Percentiles rank a stretch among this genome's conserved stretches.
Conservation (phyloP, 2,329 filamentous ascomycete species). For the Nemania sp. region DNA sequence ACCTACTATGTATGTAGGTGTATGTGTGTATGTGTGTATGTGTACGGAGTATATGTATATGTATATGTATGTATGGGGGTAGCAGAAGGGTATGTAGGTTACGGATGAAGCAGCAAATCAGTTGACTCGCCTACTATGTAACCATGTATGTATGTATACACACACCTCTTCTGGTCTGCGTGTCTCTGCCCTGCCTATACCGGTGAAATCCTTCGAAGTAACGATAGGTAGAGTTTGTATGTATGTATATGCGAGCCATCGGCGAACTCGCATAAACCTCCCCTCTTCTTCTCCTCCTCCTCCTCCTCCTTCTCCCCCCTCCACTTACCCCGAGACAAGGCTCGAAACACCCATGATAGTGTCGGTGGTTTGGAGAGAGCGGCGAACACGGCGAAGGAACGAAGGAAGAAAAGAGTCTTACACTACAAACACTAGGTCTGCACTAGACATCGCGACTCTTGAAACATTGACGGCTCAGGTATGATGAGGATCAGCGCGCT, state of each 20-base stretch:
- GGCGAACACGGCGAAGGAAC: background rate
- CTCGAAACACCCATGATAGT: background rate
- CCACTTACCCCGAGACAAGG: background rate
- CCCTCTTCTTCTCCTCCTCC: background rate
- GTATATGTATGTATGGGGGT: background rate
- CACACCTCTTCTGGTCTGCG: background rate
- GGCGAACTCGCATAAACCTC: background rate
- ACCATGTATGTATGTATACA: background rate
- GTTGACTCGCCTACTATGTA: background rate
- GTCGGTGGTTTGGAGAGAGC: background rate
- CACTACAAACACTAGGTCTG: too few species aligned
- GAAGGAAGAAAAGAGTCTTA: background rate
- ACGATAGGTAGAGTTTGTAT: background rate
- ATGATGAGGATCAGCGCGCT: conserved; percentile 34
- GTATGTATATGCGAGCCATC: background rate
- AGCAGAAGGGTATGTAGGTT: too few species aligned
- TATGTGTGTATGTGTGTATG: too few species aligned
- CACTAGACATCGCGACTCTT: conserved; percentile 5
- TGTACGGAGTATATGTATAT: too few species aligned
- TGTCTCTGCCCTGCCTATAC: background rate
- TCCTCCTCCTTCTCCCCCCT: background rate
- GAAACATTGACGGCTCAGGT: conserved; percentile 11
- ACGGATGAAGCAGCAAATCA: too few species aligned
- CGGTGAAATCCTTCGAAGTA: conserved; percentile 7
- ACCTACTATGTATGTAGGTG: too few species aligned